A percentile compares a stretch with the other conserved stretches of the same genome.
phyloP scores from a whole-genome alignment of 192 early-diverging fungal species.

The Linnemannia hyalina region DNA sequence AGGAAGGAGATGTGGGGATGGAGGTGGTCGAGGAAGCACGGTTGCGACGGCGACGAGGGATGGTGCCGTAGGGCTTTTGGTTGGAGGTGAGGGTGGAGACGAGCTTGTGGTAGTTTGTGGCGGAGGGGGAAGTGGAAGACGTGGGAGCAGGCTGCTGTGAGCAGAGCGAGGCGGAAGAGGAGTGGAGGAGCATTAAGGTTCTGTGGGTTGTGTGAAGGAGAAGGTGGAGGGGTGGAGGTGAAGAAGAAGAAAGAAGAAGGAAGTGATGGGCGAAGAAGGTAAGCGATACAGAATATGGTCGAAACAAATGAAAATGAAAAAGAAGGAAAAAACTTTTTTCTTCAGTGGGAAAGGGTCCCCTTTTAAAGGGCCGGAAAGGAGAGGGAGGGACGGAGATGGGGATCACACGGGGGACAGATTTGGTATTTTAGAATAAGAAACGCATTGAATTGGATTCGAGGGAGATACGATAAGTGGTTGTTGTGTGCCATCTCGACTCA shows the following conservation, averaged over 20 bases:
- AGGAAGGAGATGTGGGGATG: neutral
- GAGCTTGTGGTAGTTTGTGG: neutral
- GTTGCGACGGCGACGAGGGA: constrained; percentile 26
- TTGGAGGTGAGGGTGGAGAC: neutral
- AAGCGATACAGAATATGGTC: no score
- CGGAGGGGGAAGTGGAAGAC: neutral
- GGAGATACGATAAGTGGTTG: no score
- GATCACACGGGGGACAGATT: neutral
- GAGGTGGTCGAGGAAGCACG: neutral
- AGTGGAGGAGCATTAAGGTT: neutral
- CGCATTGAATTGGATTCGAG: neutral
- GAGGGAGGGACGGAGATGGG: neutral
- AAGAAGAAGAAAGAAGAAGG: neutral
- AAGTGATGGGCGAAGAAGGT: neutral
- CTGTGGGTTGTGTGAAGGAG: neutral
- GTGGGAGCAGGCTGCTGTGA: constrained; percentile 27
- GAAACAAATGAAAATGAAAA: constrained; percentile 8
- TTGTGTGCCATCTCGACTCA: constrained; percentile 3
- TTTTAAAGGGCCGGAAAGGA: neutral
- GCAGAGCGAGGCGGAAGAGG: constrained; percentile 27
- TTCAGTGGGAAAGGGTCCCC: neutral
- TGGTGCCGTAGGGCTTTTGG: constrained; percentile 48
- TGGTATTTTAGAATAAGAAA: neutral
- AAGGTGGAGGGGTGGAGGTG: neutral
- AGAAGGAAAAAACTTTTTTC: neutral